phyloP scores from a whole-genome alignment of 306 rosid genomes.

The Acmispon strigosus region DNA sequence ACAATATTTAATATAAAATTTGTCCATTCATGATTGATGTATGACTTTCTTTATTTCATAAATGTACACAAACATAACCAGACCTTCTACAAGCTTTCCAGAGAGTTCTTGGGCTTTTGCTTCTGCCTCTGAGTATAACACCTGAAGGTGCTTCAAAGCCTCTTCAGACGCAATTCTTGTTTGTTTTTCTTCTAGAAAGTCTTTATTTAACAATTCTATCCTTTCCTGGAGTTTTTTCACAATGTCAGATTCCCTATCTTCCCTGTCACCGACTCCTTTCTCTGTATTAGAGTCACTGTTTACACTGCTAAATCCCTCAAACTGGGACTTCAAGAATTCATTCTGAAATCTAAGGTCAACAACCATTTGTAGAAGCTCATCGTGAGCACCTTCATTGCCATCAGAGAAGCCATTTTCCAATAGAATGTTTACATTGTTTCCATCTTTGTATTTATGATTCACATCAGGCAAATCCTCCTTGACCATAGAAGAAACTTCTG shows the following conservation, averaged over 20 bases:
- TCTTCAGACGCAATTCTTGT: conserved; percentile 83
- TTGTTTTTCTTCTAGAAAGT: conserved; percentile 70
- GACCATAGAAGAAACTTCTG: conserved; percentile 27
- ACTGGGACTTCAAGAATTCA: conserved; percentile 76
- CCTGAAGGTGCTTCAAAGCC: conserved; percentile 82
- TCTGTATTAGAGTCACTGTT: conserved; percentile 25
- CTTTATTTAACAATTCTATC: conserved; percentile 49
- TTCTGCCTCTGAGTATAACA: conserved; percentile 66
- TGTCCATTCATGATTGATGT: neutral
- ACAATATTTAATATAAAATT: neutral
- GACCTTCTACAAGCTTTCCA: conserved; percentile 77
- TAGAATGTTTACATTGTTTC: conserved; percentile 28
- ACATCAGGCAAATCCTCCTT: conserved; percentile 29
- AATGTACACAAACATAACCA: conserved; percentile 22
- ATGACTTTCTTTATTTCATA: conserved; percentile 1
- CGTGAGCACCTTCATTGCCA: conserved; percentile 43
- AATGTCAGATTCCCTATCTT: conserved; percentile 32
- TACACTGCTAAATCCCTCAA: conserved; percentile 42
- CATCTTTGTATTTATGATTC: conserved; percentile 11
- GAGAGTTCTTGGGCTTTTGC: conserved; percentile 69
- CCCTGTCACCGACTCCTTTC: conserved; percentile 23
- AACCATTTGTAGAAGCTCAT: conserved; percentile 59
- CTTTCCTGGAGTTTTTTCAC: conserved; percentile 48
- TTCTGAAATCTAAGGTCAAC: conserved; percentile 69
- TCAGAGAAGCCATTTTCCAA: conserved; percentile 36